Evolutionary conservation across 345 rosid species (phyloP).

Genomic region (Boechera stricta): DNA sequence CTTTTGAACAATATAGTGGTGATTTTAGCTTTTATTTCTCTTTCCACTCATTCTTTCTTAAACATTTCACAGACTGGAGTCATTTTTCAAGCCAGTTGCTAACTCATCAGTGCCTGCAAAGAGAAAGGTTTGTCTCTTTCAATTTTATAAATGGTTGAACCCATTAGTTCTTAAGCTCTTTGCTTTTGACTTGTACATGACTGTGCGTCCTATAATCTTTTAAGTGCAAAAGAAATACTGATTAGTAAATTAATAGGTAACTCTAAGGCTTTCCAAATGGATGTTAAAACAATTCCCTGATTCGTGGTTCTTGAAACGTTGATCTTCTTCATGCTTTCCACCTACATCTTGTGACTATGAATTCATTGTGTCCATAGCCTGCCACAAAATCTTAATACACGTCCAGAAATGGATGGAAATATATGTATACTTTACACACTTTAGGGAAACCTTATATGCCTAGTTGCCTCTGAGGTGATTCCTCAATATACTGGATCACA

Average conservation of each 20-base stretch:
- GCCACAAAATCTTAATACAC: background rate
- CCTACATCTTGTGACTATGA: conserved; percentile 18
- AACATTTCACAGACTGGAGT: conserved; percentile 61
- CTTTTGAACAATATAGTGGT: conserved; percentile 15
- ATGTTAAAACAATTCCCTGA: background rate
- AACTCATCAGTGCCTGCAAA: conserved; percentile 62
- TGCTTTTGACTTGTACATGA: conserved; percentile 23
- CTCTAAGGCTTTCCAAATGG: background rate
- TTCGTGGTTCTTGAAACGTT: conserved; percentile 15
- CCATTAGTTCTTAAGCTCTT: conserved; percentile 17
- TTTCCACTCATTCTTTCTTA: conserved; percentile 21
- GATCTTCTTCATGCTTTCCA: conserved; percentile 20
- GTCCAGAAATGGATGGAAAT: background rate
- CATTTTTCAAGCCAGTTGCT: conserved; percentile 76
- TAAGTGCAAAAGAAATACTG: background rate
- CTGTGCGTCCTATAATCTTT: background rate
- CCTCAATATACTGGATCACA: conserved; percentile 60
- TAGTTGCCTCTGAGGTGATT: conserved; percentile 51
- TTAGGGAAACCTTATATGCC: conserved; percentile 34
- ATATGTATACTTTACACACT: background rate
- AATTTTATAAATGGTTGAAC: background rate
- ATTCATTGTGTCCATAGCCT: conserved; percentile 5
- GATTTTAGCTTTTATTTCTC: conserved; percentile 9
- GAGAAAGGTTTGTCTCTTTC: conserved; percentile 64
- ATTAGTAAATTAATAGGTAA: background rate